Conservation (phyloP, 805 yeast genomes). For the Sugiyamaella qingdaonensis region DNA sequence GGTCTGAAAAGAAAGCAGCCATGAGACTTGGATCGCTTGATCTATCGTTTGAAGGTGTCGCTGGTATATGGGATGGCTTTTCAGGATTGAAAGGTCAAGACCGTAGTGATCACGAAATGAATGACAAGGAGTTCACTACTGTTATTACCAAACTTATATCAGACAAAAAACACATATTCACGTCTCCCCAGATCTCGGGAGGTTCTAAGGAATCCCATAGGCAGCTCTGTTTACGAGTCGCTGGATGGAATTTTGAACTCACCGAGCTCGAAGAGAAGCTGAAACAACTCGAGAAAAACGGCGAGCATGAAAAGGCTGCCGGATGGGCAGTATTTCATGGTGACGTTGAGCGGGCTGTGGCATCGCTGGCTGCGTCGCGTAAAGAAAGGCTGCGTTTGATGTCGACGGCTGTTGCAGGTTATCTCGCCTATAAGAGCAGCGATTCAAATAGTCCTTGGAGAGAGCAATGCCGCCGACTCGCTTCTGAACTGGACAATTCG, state of each 20-base stretch:
- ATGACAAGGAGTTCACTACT: conserved; percentile 42
- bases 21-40: conserved; percentile 71
- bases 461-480: conserved; percentile 83
- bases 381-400: conserved; percentile 68
- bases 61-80: conserved; percentile 76
- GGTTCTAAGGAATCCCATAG: conserved; percentile 57
- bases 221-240: conserved; percentile 71
- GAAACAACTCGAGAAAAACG: conserved; percentile 49
- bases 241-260: conserved; percentile 85
- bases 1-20: conserved; percentile 57
- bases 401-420: conserved; percentile 93
- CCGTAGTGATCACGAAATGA: conserved; percentile 22
- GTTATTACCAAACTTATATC: conserved; percentile 51
- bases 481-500: conserved; percentile 85
- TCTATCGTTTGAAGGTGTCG: conserved; percentile 81
- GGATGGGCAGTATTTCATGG: conserved; percentile 98
- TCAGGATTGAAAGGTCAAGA: conserved; percentile 21
- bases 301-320: conserved; percentile 83
- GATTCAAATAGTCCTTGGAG: conserved; percentile 76
- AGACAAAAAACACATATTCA: conserved; percentile 35
- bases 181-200: conserved; percentile 23
- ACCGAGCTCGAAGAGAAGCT: conserved; percentile 71
- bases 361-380: conserved; percentile 68
- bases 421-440: conserved; percentile 58
- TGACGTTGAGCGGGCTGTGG: conserved; percentile 74